Base-by-base conservation (phyloP, 345 rosid species). In the Ailanthus altissimus region DNA sequence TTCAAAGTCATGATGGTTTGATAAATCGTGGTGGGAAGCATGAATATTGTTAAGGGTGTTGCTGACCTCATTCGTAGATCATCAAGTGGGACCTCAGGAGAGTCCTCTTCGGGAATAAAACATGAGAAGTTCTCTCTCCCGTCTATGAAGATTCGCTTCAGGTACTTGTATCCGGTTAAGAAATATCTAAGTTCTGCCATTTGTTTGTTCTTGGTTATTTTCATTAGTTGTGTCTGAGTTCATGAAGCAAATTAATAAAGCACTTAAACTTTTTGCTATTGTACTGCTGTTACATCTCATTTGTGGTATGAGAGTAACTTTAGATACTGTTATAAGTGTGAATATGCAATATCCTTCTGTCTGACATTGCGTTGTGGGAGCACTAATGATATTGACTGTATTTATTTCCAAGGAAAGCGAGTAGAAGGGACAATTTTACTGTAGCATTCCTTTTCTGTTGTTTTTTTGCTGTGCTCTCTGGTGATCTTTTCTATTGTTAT, bases 31-130 rank as follows among this genome's bases (percentile, higher is more conserved):
- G 80, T 65, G 64, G 72, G 65, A 76, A 84, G 78, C 79, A 91
- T 91, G 95, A 91, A 91, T 80, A 89, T 91, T 38, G 93, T 91
- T 26, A 91, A 88, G 85, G 93, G 95, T 66, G 93, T 91, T 65
- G 95, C 95, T 26, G 93, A 89, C 81, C 91, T 91, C 71, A 88
- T 91, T 54, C 91, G 95, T 59, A 84, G 93, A 83, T 80, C 90
- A 40, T 85, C 92, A 60, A 70, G 85, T 75, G 76, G 81, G 72
- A 85, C 81, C 70, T 61, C 82, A 69, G 88, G 81, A 57, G 91
- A 88, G 63, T 88, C 90, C 32, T 14, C 78, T 71, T 64, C 84
- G 2, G 87, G 88, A 60, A 69, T 81, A 53, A 82, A 80, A 2
- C 61, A 76, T 23, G 91, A 80, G 75, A 88, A 85, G 81, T 83